phyloP scores from a whole-genome alignment of 2,329 filamentous ascomycete species.

The Ceratocystis colombiana region DNA sequence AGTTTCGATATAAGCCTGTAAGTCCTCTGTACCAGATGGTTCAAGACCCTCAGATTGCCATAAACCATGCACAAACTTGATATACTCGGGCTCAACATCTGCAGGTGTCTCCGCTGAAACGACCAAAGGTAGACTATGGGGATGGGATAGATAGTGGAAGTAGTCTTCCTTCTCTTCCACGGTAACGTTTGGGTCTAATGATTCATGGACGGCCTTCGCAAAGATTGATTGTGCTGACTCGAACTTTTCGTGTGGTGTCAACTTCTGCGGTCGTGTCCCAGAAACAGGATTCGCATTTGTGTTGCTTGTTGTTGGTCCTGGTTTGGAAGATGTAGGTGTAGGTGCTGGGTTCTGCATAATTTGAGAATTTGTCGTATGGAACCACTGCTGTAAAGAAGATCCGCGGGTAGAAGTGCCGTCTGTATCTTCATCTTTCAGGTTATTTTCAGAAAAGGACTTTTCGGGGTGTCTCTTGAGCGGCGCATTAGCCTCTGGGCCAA shows the following conservation, averaged over 20 bases:
- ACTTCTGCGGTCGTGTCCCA: conserved; percentile 1
- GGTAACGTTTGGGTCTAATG: conserved; percentile 73
- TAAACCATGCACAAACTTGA: conserved; percentile 67
- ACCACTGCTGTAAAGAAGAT: conserved; percentile 52
- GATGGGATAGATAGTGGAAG: conserved; percentile 76
- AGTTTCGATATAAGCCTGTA: conserved; percentile 61
- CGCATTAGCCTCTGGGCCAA: conserved; percentile 41
- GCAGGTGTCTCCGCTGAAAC: conserved; percentile 56
- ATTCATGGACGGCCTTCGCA: conserved; percentile 73
- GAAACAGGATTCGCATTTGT: conserved; percentile 25
- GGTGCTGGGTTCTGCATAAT: not conserved
- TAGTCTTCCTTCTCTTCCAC: conserved; percentile 75
- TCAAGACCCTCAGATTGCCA: conserved; percentile 53
- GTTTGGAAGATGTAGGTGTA: not conserved
- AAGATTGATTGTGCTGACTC: conserved; percentile 82
- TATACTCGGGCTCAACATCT: conserved; percentile 56
- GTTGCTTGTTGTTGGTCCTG: conserved; percentile 34
- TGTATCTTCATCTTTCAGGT: conserved; percentile 37
- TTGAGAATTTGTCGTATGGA: conserved; percentile 30
- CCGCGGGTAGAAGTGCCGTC: conserved; percentile 36
- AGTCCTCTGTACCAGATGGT: conserved; percentile 29
- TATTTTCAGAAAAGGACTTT: conserved; percentile 54
- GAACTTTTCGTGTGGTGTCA: conserved; percentile 50
- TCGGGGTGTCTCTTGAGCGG: conserved; percentile 42
- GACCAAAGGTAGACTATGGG: conserved; percentile 77